Evolutionary conservation across 1,284 basidiomycete species (phyloP), one percentile per base, ranked within the genome.

Genomic region (Ustilago vetiveriae): DNA sequence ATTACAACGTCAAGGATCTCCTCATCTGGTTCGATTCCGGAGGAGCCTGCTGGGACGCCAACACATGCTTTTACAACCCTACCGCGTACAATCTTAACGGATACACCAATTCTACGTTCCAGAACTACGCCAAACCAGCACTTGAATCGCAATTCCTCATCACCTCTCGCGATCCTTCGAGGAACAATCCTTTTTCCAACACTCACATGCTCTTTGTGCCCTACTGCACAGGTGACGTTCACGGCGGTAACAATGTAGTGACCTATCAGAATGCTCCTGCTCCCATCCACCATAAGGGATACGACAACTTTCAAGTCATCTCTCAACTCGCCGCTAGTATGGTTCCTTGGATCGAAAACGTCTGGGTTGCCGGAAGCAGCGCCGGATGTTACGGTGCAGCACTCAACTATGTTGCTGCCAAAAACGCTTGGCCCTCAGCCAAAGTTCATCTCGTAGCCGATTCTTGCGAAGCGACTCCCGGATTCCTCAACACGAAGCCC

Each of bases 321-420:
- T 42, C 59, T 23, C 8, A 27, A 16, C 35, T 46, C 23, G 21
- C 57, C 4, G 32, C 45, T 0, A 26, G 27, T 8, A 23, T 40
- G 13, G 42, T 66, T 6, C 63, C 63, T 6, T 26, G 24, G 16
- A 13, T 54, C 1, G 23, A 33, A 19, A 54, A 56, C 27, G 51
- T 66, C 3, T 66, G 51, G 50, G 16, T 58, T 17, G 39, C 46
- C 3, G 63, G 63, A 3, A 49, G 45, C 7, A 66, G 63, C 33
- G 63, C 63, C n/a, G 62, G 55, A 4, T 66, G 63, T 29, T 66
- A 32, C 47, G 63, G 63, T 4, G 50, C 63, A 1, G 57, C 46
- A 3, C 29, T 66, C 19, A 56, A 66, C 47, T 66, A 58, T 39
- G 33, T 43, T 17, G 36, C 45, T 30, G 50, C 46, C 6, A 48